phyloP scores from a whole-genome alignment of 768 basidiomycete genomes.

The Cytidiella melzeri region DNA sequence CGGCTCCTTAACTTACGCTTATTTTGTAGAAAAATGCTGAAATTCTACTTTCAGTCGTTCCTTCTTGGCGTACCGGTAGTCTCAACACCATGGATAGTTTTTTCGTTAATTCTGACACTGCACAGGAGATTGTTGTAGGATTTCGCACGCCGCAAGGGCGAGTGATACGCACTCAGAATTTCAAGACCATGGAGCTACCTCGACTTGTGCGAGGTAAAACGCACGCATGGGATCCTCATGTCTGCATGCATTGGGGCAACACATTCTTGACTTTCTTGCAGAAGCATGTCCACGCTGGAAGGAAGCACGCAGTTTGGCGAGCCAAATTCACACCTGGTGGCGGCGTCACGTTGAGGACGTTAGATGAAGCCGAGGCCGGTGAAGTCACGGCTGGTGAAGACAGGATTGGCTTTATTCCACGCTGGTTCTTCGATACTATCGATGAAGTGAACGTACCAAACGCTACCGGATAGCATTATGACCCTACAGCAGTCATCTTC shows the following conservation, averaged over 20 bases:
- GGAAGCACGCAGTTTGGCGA: constrained; percentile 55
- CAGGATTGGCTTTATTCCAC: constrained; percentile 73
- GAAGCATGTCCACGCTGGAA: constrained; percentile 20
- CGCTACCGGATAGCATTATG: background rate
- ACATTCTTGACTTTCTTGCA: constrained; percentile 51
- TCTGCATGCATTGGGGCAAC: constrained; percentile 73
- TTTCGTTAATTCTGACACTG: background rate
- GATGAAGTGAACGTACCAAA: constrained; percentile 1
- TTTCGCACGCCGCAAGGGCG: constrained; percentile 78
- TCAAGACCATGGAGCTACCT: constrained; percentile 77
- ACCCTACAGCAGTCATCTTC: no score
- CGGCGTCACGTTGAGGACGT: constrained; percentile 45
- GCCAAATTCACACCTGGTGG: constrained; percentile 53
- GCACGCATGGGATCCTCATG: constrained; percentile 68
- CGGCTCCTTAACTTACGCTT: constrained; percentile 5
- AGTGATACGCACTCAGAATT: constrained; percentile 58
- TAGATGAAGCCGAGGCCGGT: constrained; percentile 43
- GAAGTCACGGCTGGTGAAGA: constrained; percentile 67
- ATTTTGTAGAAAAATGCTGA: constrained; percentile 71
- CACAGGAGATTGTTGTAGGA: constrained; percentile 78
- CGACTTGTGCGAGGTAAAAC: constrained; percentile 70
- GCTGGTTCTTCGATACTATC: constrained; percentile 55
- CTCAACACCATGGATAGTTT: no score
- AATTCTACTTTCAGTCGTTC: constrained; percentile 90
- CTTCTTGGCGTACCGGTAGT: constrained; percentile 85